Base-by-base conservation (phyloP, 768 basidiomycete genomes). In the Mycena belliarum region DNA sequence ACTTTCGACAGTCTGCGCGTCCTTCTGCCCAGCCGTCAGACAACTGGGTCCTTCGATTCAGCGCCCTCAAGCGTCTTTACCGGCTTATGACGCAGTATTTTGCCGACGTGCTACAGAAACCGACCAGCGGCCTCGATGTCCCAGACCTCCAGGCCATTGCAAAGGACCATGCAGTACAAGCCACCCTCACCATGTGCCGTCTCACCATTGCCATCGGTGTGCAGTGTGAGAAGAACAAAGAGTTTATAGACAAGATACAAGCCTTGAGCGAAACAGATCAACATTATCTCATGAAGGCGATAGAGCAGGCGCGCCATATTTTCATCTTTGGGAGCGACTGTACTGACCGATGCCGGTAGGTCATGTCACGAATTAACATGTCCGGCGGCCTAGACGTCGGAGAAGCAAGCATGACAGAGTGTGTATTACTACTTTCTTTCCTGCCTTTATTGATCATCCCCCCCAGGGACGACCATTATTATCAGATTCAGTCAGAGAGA, bases 11-110 rank as follows among this genome's bases (percentile, higher is more conserved):
- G 51, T 73, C 85, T 5, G 74, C 77, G 20, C 82, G 88, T 12
- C 75, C 82, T 6, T 76, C 85, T 0, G 72, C 80, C 18, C 85
- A 90, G 52, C 79, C 79, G 2, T 84, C 88, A 12, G 92, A 93
- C 66, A 95, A 92, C 72, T 96, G 93, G 93, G 91, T 94, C 55
- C 73, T 94, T 29, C 85, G 93, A 14, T 93, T 94, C 72, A 87
- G 81, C 71, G 73, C 88, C 10, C 81, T 95, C 59, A 95, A 95
- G 67, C 84, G 89, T 23, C 79, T 95, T 49, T 95, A 93, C 72
- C 82, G 93, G 43, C 83, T 94, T 37, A 88, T 95, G 78, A 92
- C 90, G 2, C 91, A 93, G 67, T 96, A 94, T 71, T 90, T 89
- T 65, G 83, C 86, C 46, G 88, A 94, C 71, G 83, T 92, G 3